Conservation (phyloP, 2,329 filamentous ascomycete species). For the Aspergillus tubingensis region DNA sequence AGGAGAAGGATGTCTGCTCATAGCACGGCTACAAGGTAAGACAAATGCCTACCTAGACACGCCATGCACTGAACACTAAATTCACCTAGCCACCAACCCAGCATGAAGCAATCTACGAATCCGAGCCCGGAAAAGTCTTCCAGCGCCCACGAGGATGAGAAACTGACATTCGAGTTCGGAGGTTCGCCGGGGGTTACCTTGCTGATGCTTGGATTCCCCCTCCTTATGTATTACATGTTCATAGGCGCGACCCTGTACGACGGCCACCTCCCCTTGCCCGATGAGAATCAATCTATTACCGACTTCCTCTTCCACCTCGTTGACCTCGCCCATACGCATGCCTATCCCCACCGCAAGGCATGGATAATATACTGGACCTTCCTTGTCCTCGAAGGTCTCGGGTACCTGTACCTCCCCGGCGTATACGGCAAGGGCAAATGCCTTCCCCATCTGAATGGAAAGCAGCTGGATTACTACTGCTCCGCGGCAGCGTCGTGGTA, state of each 20-base stretch:
- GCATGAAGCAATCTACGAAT: neutral
- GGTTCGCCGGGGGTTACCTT: conserved; percentile 72
- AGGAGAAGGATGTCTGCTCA: neutral
- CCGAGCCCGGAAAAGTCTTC: neutral
- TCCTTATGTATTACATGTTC: conserved; percentile 99
- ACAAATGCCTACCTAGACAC: neutral
- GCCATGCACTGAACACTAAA: neutral
- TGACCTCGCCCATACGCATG: conserved; percentile 74
- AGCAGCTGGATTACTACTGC: conserved; percentile 90
- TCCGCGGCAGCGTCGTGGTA: conserved; percentile 86
- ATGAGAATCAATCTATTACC: conserved; percentile 61
- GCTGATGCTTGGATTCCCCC: conserved; percentile 88
- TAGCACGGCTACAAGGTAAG: conserved; percentile 1
- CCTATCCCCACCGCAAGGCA: conserved; percentile 76
- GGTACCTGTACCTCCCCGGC: conserved; percentile 84
- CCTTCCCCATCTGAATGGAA: conserved; percentile 74
- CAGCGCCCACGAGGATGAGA: neutral
- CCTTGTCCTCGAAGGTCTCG: conserved; percentile 76
- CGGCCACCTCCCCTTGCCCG: conserved; percentile 72
- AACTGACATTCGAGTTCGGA: conserved; percentile 69
- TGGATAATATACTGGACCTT: conserved; percentile 96
- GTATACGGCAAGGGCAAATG: conserved; percentile 86
- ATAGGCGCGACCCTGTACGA: conserved; percentile 89
- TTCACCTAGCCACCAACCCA: neutral
- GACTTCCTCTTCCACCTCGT: conserved; percentile 73